Evolutionary conservation across 768 basidiomycete genomes (phyloP).

Genomic region (Agaricus blazei): DNA sequence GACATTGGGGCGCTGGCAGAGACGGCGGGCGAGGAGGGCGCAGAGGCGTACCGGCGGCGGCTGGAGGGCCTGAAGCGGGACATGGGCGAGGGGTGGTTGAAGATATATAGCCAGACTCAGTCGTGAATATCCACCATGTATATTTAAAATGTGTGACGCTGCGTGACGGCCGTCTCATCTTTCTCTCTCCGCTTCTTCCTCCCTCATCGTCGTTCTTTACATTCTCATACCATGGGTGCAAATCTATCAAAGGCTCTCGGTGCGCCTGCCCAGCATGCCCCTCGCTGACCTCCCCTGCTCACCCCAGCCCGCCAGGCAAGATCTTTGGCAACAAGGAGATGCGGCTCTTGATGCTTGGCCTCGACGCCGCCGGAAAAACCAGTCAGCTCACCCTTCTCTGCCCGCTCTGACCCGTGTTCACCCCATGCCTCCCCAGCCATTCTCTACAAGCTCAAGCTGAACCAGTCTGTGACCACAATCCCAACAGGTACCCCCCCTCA

Average conservation of each 20-base stretch:
- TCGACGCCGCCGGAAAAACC: conserved; percentile 98
- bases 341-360: conserved; percentile 92
- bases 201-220: conserved; percentile 61
- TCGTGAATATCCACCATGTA: not conserved
- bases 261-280: conserved; percentile 26
- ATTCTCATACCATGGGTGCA: conserved; percentile 62
- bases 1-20: conserved; percentile 44
- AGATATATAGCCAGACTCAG: conserved; percentile 57
- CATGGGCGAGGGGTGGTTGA: conserved; percentile 88
- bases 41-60: conserved; percentile 67
- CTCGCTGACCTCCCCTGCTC: conserved; percentile 10
- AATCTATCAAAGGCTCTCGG: conserved; percentile 84
- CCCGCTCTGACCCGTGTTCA: not conserved
- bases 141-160: conserved; percentile 6
- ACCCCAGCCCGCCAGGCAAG: conserved; percentile 51
- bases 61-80: conserved; percentile 83
- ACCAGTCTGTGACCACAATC: conserved; percentile 98
- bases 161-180: conserved; percentile 11
- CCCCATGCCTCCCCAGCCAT: conserved; percentile 57
- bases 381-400: conserved; percentile 52
- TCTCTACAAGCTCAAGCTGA: conserved; percentile 97
- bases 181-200: conserved; percentile 12
- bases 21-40: conserved; percentile 26
- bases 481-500: conserved; percentile 63
- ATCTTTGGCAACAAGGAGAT: conserved; percentile 99